A percentile compares a stretch with the other conserved stretches of the same genome.
These are phyloP conservation scores for Blastocystis sp. DNA, from an alignment of 352 stramenopile species.

Conservation along the genomic window DNA sequence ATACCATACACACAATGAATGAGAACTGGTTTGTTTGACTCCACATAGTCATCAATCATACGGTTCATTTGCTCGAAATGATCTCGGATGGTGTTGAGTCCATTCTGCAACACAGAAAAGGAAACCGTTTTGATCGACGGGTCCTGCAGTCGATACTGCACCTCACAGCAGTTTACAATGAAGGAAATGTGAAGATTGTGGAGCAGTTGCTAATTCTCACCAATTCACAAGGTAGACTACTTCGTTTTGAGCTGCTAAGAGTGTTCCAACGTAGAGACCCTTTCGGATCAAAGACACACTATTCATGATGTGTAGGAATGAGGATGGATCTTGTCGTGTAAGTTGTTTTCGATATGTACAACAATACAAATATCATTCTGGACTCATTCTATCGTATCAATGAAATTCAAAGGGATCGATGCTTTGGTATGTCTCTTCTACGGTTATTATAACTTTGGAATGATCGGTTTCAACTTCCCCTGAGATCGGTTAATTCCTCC, in stretches of 20 bases:
- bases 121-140: not conserved
- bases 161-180: conserved; percentile 29
- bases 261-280: conserved; percentile 1
- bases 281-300: conserved; percentile 4
- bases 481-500: too few relatives aligned
- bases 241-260: conserved; percentile 22
- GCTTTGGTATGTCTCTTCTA: too few relatives aligned
- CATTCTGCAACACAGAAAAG: not conserved
- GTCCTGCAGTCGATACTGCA: not conserved
- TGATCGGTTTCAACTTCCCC: too few relatives aligned
- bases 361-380: too few relatives aligned
- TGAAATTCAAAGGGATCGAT: too few relatives aligned
- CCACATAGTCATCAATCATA: not conserved
- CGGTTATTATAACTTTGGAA: too few relatives aligned
- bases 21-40: not conserved
- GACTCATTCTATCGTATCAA: too few relatives aligned
- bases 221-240: not conserved
- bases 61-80: not conserved
- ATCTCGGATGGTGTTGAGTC: not conserved
- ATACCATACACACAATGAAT: conserved; percentile 35
- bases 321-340: too few relatives aligned
- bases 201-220: not conserved
- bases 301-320: too few relatives aligned
- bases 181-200: not conserved
- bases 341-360: too few relatives aligned